Evolutionary conservation across 805 yeast genomes (phyloP).

Genomic region (Millerozyma acaciae): DNA sequence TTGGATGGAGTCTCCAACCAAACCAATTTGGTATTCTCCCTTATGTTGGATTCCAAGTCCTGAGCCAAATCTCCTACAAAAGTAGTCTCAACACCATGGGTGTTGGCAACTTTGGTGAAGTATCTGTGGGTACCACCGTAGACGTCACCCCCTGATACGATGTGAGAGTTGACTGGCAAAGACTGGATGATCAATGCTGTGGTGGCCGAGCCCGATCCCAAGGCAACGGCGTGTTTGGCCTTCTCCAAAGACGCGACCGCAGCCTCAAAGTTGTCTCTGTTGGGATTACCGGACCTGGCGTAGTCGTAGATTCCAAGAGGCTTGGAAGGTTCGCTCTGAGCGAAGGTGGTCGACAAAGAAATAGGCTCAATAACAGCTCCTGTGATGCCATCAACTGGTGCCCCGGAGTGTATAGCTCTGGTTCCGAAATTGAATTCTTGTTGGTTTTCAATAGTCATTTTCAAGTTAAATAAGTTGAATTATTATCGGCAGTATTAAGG

Average conservation of each 20-base stretch:
- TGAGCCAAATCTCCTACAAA: conserved; percentile 62
- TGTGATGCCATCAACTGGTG: conserved; percentile 63
- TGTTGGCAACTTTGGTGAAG: conserved; percentile 77
- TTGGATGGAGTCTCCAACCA: conserved; percentile 90
- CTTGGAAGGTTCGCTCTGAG: conserved; percentile 70
- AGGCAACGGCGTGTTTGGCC: conserved; percentile 72
- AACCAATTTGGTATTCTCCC: conserved; percentile 64
- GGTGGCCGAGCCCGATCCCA: conserved; percentile 82
- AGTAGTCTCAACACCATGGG: conserved; percentile 68
- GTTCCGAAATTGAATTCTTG: conserved; percentile 60
- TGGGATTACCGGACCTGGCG: conserved; percentile 83
- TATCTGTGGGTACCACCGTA: conserved; percentile 92
- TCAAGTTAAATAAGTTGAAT: too few species aligned
- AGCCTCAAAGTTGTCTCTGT: conserved; percentile 74
- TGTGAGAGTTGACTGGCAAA: conserved; percentile 67
- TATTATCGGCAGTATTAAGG: too few species aligned
- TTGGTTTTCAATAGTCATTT: conserved; percentile 37
- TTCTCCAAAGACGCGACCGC: conserved; percentile 78
- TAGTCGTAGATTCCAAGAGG: conserved; percentile 81
- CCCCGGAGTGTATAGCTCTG: conserved; percentile 80
- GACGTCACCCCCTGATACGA: conserved; percentile 77
- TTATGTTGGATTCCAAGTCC: conserved; percentile 55
- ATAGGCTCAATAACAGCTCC: conserved; percentile 88
- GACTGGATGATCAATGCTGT: conserved; percentile 76
- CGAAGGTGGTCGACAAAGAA: conserved; percentile 80